Percentiles rank a stretch among this genome's conserved stretches.
phyloP scores from a whole-genome alignment of 1,284 basidiomycete genomes.

The Earliella scabrosa region DNA sequence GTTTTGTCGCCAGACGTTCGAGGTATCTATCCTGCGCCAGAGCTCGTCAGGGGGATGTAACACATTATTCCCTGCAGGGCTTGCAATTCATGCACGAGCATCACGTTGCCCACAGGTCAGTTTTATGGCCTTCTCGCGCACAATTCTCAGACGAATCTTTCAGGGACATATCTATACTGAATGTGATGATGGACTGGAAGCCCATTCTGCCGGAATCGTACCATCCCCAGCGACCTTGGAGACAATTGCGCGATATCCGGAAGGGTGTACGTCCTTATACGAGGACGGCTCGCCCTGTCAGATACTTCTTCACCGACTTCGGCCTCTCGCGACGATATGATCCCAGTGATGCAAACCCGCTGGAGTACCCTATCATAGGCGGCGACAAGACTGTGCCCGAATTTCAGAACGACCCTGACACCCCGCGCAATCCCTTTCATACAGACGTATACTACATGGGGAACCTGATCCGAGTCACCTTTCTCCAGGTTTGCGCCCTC shows the following conservation, averaged over 20 bases:
- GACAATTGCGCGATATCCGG: constrained; percentile 6
- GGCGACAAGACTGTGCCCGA: constrained; percentile 18
- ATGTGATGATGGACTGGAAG: constrained; percentile 42
- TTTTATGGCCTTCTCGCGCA: not conserved
- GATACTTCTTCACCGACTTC: constrained; percentile 40
- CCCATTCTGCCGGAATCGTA: constrained; percentile 31
- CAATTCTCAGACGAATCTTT: not conserved
- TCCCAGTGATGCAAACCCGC: not conserved
- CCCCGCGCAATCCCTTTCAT: constrained; percentile 5
- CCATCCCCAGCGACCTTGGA: constrained; percentile 26
- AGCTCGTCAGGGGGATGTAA: too few relatives aligned
- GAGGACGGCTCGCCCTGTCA: constrained; percentile 30
- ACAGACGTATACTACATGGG: constrained; percentile 26
- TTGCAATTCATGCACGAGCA: constrained; percentile 26
- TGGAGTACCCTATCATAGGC: constrained; percentile 13
- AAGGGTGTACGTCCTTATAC: constrained; percentile 26
- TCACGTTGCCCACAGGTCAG: constrained; percentile 23
- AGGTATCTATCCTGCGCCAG: constrained; percentile 19
- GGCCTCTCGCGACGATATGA: constrained; percentile 35
- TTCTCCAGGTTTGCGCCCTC: constrained; percentile 20
- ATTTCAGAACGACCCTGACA: constrained; percentile 5
- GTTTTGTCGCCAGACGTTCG: constrained; percentile 25
- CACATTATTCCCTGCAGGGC: constrained; percentile 10
- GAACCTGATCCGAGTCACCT: constrained; percentile 24
- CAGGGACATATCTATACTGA: constrained; percentile 42